These are phyloP conservation scores for Backusella psychrophila DNA, from an alignment of 192 early-diverging fungal genomes.

Conservation along the genomic window DNA sequence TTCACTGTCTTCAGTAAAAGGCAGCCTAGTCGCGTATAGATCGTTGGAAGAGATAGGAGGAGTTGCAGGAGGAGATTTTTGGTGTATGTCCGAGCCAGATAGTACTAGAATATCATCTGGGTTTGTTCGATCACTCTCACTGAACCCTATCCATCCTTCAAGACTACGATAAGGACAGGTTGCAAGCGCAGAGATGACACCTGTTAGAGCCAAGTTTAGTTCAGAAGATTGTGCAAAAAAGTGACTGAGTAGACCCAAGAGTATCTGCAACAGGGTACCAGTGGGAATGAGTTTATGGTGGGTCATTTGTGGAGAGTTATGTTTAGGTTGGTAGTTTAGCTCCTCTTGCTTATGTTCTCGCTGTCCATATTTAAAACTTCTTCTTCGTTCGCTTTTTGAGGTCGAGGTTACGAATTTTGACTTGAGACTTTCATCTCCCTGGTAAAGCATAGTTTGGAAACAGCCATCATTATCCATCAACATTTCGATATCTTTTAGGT, in stretches of 20 bases:
- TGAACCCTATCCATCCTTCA: constrained; percentile 68
- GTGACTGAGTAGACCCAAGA: constrained; percentile 63
- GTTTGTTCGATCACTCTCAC: constrained; percentile 42
- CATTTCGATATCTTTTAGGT: constrained; percentile 51
- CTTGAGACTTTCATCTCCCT: not conserved
- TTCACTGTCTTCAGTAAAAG: not conserved
- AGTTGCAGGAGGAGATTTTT: not conserved
- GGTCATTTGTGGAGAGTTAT: constrained; percentile 17
- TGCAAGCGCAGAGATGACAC: constrained; percentile 79
- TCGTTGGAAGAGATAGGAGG: not conserved
- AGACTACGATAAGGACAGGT: constrained; percentile 71
- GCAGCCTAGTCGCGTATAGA: not conserved
- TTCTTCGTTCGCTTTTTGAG: constrained; percentile 37
- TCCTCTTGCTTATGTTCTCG: constrained; percentile 30
- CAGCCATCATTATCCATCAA: constrained; percentile 47
- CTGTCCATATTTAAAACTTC: constrained; percentile 52
- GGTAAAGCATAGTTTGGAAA: constrained; percentile 29
- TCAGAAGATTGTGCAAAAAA: constrained; percentile 88
- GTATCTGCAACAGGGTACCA: constrained; percentile 67
- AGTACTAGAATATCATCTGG: constrained; percentile 34
- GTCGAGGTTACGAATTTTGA: constrained; percentile 10
- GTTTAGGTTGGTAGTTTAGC: constrained; percentile 12
- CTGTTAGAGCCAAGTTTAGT: constrained; percentile 90
- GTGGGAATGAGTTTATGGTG: constrained; percentile 42
- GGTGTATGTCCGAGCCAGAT: not conserved